Evolutionary conservation across 2,329 filamentous ascomycete species (phyloP).

Genomic region (Verticillium zaregamsianum): DNA sequence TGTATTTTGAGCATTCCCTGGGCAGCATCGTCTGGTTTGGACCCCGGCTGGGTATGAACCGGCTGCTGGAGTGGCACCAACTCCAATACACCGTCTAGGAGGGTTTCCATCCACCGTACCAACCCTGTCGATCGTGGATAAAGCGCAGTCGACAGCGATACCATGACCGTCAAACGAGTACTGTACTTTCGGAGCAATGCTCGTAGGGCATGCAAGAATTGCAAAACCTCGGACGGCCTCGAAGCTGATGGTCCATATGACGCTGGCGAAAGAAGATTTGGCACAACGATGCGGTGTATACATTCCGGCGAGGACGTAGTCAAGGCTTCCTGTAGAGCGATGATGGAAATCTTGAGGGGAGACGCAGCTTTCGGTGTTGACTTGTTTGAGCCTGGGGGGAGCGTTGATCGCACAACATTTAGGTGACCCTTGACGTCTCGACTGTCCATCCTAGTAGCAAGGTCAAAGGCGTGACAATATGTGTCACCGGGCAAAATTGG

Average conservation of each 20-base stretch:
- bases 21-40: conserved; percentile 63
- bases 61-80: conserved; percentile 64
- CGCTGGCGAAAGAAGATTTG: conserved; percentile 80
- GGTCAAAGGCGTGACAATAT: conserved; percentile 73
- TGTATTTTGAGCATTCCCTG: conserved; percentile 86
- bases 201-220: conserved; percentile 76
- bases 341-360: conserved; percentile 62
- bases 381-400: background rate
- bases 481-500: conserved; percentile 19
- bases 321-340: conserved; percentile 51
- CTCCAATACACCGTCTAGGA: conserved; percentile 84
- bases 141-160: conserved; percentile 75
- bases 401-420: conserved; percentile 24
- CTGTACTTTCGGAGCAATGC: conserved; percentile 67
- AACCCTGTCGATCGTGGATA: conserved; percentile 73
- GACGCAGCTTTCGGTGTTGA: conserved; percentile 27
- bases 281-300: conserved; percentile 81
- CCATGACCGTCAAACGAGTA: conserved; percentile 62
- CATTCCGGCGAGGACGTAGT: conserved; percentile 52
- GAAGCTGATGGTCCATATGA: conserved; percentile 68
- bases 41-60: conserved; percentile 45
- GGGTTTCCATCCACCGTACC: conserved; percentile 78
- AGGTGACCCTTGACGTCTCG: conserved; percentile 46
- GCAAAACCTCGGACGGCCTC: conserved; percentile 68
- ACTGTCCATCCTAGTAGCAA: conserved; percentile 58